Evolutionary conservation across 257 asterid genomes (phyloP).

Genomic region (Misopates orontium): DNA sequence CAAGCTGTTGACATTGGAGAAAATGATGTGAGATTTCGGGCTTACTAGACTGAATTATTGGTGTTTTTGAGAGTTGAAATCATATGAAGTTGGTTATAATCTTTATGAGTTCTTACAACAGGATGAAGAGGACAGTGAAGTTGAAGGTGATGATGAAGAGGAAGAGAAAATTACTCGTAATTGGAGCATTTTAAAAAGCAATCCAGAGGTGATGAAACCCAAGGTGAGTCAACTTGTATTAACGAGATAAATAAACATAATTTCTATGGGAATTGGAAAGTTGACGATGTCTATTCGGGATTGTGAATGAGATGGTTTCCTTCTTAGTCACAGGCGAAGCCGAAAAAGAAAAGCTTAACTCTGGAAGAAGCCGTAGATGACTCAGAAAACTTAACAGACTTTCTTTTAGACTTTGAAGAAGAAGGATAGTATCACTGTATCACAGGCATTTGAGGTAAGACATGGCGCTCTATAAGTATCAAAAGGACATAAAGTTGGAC

Average conservation of each 20-base stretch:
- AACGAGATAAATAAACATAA: not conserved
- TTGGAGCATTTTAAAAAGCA: slow-evolving; percentile 83
- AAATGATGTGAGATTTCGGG: slow-evolving; percentile 77
- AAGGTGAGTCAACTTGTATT: slow-evolving; percentile 49
- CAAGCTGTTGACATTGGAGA: slow-evolving; percentile 96
- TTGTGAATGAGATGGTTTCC: not conserved
- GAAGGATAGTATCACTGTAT: slow-evolving; percentile 29
- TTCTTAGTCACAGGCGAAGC: slow-evolving; percentile 49
- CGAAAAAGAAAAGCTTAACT: slow-evolving; percentile 58
- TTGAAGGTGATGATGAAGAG: slow-evolving; percentile 50
- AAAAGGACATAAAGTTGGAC: too few relatives aligned
- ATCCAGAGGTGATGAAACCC: slow-evolving; percentile 53
- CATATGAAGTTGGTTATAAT: not conserved
- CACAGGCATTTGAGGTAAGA: too few relatives aligned
- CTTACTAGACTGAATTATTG: too few relatives aligned
- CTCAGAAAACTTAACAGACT: slow-evolving; percentile 89
- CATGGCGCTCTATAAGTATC: too few relatives aligned
- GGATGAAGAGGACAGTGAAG: slow-evolving; percentile 87
- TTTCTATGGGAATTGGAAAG: not conserved
- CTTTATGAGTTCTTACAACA: slow-evolving; percentile 29
- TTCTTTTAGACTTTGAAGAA: slow-evolving; percentile 69
- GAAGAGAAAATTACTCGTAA: slow-evolving; percentile 66
- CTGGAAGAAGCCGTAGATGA: slow-evolving; percentile 89
- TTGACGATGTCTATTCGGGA: not conserved
- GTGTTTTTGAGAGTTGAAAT: slow-evolving; percentile 16